A percentile compares a stretch with the other conserved stretches of the same genome.
These are phyloP conservation scores for Nicotiana benthamiana DNA, from an alignment of 257 asterid genomes.

Conservation along the genomic window DNA sequence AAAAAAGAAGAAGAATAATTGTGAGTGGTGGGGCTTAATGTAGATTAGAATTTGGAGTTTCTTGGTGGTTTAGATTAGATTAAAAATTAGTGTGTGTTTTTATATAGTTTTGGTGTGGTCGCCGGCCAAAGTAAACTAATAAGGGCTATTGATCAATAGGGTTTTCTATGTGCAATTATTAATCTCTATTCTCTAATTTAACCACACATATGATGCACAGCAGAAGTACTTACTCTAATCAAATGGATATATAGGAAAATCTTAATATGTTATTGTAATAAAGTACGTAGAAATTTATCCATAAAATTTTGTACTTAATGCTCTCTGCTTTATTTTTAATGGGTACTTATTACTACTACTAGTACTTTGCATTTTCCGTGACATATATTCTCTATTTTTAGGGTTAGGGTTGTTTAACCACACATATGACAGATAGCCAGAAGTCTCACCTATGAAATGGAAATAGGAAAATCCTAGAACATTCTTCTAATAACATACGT, in stretches of 20 bases:
- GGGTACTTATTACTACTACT: neutral
- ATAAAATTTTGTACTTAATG: neutral
- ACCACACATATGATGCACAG: neutral
- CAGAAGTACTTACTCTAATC: neutral
- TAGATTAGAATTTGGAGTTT: neutral
- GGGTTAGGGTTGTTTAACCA: neutral
- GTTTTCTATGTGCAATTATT: neutral
- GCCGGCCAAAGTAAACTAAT: neutral
- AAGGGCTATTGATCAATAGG: neutral
- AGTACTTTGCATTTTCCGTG: neutral
- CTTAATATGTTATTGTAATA: neutral
- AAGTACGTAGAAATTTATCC: neutral
- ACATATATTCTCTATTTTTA: neutral
- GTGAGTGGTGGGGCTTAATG: constrained; percentile 19
- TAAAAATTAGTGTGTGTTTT: neutral
- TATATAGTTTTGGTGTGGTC: neutral
- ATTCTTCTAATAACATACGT: neutral
- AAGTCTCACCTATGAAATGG: neutral
- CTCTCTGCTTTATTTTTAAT: neutral
- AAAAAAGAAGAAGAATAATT: constrained; percentile 4
- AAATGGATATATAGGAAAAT: neutral
- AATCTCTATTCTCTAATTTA: neutral
- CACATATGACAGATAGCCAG: neutral
- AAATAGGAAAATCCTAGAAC: neutral
- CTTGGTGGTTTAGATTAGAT: neutral